Base-by-base conservation (phyloP, 179 eudicot species). In the Patellifolia procumbens region DNA sequence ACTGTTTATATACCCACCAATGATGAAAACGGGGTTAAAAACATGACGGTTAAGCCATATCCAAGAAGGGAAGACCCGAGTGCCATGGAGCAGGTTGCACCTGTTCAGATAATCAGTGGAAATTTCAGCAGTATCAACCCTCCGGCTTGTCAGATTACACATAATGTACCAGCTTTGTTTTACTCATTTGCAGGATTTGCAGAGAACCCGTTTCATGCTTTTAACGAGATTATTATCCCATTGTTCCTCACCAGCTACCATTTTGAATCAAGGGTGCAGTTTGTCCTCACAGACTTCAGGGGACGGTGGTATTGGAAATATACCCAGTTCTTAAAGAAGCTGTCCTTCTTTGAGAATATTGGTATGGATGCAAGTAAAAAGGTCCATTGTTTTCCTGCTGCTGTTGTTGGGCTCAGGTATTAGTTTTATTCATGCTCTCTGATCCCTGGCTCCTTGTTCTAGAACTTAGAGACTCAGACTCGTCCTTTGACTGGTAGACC, bases 181-280 rank as follows among this genome's bases (percentile, higher is more conserved):
- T 85, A 78, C 74, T 78, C 88, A 5, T 81, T 76, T 68, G 86
- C 83, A 0, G 88, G 88, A 63, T 85, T 59, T 61, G 65, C 76
- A 16, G 84, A 79, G 19, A 85, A 85, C 74, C 83, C 81, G 5
- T 85, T 85, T 53, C 88, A 85, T 64, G 88, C 84, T 61, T 74
- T 85, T 6, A 78, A 83, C 2, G 88, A 85, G 55, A 53, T 85
- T 26, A 60, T 85, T 10, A 76, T 85, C 69, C 88, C 88, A 1
- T 51, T 83, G 78, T 83, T 73, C 32, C 76, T 83, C 59, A 83
- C 83, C 24, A 77, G 81, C 66, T 42, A 60, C 48, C 86, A 77
- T 49, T 83, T 83, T 62, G 76, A 78, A 2, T 73, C 82, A 26
- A 62, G 59, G 62, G 74, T 83, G 31, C 88, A 76, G 55, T 80